phyloP scores from a whole-genome alignment of 768 basidiomycete genomes.

The Antrodiella citrinella region DNA sequence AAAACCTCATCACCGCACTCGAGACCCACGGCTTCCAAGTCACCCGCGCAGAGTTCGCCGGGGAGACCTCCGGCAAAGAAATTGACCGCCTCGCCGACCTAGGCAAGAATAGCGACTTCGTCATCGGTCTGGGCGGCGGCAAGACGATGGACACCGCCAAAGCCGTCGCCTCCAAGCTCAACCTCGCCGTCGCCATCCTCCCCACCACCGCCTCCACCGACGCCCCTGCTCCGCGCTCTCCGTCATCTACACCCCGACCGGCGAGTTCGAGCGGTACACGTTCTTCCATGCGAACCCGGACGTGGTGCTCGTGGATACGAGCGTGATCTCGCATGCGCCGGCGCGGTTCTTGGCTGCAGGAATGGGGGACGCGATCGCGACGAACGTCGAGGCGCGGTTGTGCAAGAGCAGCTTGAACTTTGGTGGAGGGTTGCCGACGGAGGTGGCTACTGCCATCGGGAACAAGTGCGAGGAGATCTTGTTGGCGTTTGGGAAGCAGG shows the following conservation, averaged over 20 bases:
- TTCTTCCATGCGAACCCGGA: slow-evolving; percentile 23
- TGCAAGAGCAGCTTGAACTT: slow-evolving; percentile 22
- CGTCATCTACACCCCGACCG: slow-evolving; percentile 22
- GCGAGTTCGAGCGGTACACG: slow-evolving; percentile 23
- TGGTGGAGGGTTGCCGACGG: slow-evolving; percentile 21
- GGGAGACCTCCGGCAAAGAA: slow-evolving; percentile 23
- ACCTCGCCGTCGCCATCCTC: slow-evolving; percentile 18
- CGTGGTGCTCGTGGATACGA: slow-evolving; percentile 24
- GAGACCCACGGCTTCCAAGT: slow-evolving; percentile 17
- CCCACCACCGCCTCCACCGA: slow-evolving; percentile 26
- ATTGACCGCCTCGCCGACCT: slow-evolving; percentile 16
- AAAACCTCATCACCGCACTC: slow-evolving; percentile 18
- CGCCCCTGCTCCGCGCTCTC: slow-evolving; percentile 26
- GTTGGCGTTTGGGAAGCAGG: slow-evolving; percentile 24
- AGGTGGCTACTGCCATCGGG: slow-evolving; percentile 21
- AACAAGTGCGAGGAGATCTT: slow-evolving; percentile 26
- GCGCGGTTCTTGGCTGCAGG: slow-evolving; percentile 23
- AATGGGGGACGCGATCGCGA: slow-evolving; percentile 26
- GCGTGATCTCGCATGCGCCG: slow-evolving; percentile 21
- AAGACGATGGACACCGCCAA: slow-evolving; percentile 25
- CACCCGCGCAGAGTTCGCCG: slow-evolving; percentile 19
- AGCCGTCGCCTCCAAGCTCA: slow-evolving; percentile 20
- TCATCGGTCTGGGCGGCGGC: slow-evolving; percentile 25
- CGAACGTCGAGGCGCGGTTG: slow-evolving; percentile 23
- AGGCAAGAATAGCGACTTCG: slow-evolving; percentile 18